Evolutionary conservation across 164 flowering plant species (phyloP).

Genomic region (Umbellularia californica): DNA sequence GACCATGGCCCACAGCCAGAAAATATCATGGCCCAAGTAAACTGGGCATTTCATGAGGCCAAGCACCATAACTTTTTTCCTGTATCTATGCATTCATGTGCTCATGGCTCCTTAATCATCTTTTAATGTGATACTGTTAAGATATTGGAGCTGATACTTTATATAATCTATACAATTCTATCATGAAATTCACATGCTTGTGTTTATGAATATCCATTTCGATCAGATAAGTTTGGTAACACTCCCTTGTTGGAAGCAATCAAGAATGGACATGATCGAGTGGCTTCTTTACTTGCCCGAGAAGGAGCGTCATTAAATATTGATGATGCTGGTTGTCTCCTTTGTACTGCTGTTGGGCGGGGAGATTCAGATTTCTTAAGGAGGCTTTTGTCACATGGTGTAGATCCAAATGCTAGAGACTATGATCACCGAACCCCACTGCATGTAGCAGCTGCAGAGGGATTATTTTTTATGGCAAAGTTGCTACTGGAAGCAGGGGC

Average conservation of each 20-base stretch:
- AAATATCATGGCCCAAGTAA: neutral
- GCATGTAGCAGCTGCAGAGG: conserved; percentile 84
- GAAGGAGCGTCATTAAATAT: conserved; percentile 62
- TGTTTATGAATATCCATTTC: conserved; percentile 2
- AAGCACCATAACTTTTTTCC: neutral
- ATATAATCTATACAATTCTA: neutral
- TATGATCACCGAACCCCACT: conserved; percentile 85
- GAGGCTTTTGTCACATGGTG: conserved; percentile 60
- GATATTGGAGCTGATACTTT: neutral
- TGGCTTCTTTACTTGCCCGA: conserved; percentile 60
- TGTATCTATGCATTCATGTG: neutral
- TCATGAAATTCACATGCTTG: neutral
- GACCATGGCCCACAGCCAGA: neutral
- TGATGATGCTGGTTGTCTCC: conserved; percentile 60
- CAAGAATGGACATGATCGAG: conserved; percentile 69
- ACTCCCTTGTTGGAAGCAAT: conserved; percentile 86
- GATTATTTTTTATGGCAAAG: conserved; percentile 59
- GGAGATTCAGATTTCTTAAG: conserved; percentile 69
- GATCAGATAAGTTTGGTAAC: conserved; percentile 77
- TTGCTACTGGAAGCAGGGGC: conserved; percentile 82
- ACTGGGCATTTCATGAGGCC: neutral
- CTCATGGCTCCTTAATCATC: neutral
- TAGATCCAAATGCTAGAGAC: conserved; percentile 81
- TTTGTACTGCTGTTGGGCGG: conserved; percentile 58
- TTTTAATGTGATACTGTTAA: neutral